A percentile compares a stretch with the other conserved stretches of the same genome.
Conservation (phyloP, 2,329 filamentous ascomycete species). For the Pestalotiopsis sp. region DNA sequence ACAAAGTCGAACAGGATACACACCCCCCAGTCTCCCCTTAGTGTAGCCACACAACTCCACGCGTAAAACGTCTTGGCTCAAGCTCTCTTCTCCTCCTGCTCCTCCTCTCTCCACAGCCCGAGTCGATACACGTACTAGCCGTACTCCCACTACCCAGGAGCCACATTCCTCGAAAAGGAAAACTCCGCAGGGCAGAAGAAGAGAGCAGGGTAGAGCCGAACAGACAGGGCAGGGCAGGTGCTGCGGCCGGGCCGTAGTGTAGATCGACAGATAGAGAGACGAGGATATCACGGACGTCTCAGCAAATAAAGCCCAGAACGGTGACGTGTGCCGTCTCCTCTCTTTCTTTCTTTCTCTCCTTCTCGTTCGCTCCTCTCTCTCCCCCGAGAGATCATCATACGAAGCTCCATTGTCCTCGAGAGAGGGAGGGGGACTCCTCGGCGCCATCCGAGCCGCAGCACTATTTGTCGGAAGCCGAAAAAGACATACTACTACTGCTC, state of each 20-base stretch:
- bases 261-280: neutral
- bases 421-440: neutral
- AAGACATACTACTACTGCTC: too few relatives aligned
- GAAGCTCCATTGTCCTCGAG: neutral
- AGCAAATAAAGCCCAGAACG: neutral
- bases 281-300: neutral
- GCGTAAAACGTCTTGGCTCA: neutral
- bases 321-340: neutral
- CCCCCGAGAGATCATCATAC: neutral
- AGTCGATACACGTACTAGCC: neutral
- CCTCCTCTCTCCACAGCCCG: neutral
- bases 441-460: neutral
- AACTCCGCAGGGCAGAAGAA: neutral
- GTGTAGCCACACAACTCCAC: neutral
- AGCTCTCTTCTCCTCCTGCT: neutral
- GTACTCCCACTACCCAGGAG: neutral
- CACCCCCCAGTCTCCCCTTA: neutral
- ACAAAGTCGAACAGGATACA: neutral
- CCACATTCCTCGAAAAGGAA: neutral
- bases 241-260: neutral
- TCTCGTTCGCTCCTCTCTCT: too few relatives aligned
- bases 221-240: neutral
- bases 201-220: neutral
- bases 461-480: neutral
- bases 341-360: neutral